Base-by-base conservation (phyloP, 768 basidiomycete genomes). In the Hemileccinum rubropunctum region DNA sequence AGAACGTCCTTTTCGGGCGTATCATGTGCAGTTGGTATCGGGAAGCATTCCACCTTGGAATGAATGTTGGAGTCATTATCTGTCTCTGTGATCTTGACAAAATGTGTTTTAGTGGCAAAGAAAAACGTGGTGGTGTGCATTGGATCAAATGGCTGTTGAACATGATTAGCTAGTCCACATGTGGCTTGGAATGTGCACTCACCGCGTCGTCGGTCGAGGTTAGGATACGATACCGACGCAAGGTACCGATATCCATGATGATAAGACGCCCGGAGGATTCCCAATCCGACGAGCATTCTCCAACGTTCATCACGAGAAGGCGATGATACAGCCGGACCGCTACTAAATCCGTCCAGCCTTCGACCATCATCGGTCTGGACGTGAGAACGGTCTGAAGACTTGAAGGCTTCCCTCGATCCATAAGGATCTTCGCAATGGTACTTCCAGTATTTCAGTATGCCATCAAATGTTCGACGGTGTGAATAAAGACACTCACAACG, bases 1-100 rank as follows among this genome's bases (percentile, higher is more conserved):
- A 57, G 40, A 15, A 37, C 13, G 3, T 47, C 18, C 30, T 10
- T 12, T 32, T 37, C 52, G 10, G 26, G 18, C 36, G 26, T 30
- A 12, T 17, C 30, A 4, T 26, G 17, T 11, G 23, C 12, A 4
- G 4, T 13, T 4, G 49, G 49, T 10, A 55, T 39, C 14, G 40
- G 47, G 27, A 55, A 57, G 39, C 50, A 55, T 39, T 51, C 53
- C 40, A 55, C 1, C 47, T 40, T 33, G 8, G 47, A 51, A 18
- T 14, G 43, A 27, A 45, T 32, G 20, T 13, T 35, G 18, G 20
- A 44, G 15, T 21, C n/a, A 15, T 17, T 3, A 7, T 17, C 15
- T 9, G 11, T 35, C 26, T 45, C 35, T 11, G 21, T 26, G 12
- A 51, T 26, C 40, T 42, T 57, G n/a, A 55, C 14, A 1, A 48